Evolutionary conservation across 768 basidiomycete genomes (phyloP).

Genomic region (Clathrus columnatus): DNA sequence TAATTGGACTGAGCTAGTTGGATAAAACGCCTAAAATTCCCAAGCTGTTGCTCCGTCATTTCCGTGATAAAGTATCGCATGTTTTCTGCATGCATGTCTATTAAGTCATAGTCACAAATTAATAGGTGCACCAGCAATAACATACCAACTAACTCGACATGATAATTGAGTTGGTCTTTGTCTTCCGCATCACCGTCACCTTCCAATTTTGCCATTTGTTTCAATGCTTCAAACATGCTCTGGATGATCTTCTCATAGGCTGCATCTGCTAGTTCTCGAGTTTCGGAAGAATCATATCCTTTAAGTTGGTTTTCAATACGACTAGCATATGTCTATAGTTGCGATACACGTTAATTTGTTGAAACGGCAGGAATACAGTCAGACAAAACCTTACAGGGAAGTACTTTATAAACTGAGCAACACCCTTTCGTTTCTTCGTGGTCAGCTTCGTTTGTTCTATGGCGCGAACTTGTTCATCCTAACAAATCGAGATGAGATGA

Average conservation of each 20-base stretch:
- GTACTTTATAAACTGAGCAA: slow-evolving; percentile 84
- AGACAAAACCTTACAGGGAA: slow-evolving; percentile 50
- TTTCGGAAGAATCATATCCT: slow-evolving; percentile 66
- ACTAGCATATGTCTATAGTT: slow-evolving; percentile 49
- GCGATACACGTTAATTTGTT: background rate
- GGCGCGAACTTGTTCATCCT: slow-evolving; percentile 81
- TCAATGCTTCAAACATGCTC: slow-evolving; percentile 85
- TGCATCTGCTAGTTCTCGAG: slow-evolving; percentile 65
- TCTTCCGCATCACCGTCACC: slow-evolving; percentile 71
- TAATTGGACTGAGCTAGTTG: slow-evolving; percentile 75
- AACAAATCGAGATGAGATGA: slow-evolving; percentile 2
- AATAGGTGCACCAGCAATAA: background rate
- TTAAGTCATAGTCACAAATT: slow-evolving; percentile 1
- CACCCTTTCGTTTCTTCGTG: slow-evolving; percentile 87
- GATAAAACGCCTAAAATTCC: slow-evolving; percentile 53
- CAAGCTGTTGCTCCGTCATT: slow-evolving; percentile 58
- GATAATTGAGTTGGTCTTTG: slow-evolving; percentile 94
- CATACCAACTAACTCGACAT: slow-evolving; percentile 90
- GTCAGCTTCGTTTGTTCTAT: slow-evolving; percentile 89
- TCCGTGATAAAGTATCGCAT: slow-evolving; percentile 93
- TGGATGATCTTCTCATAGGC: slow-evolving; percentile 86
- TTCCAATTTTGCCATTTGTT: slow-evolving; percentile 94
- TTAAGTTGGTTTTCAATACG: slow-evolving; percentile 80
- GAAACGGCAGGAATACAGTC: background rate
- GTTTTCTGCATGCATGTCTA: slow-evolving; percentile 54